A percentile compares a stretch with the other conserved stretches of the same genome.
Evolutionary conservation across 306 rosid genomes (phyloP).

Genomic region (Malus sylvestris): DNA sequence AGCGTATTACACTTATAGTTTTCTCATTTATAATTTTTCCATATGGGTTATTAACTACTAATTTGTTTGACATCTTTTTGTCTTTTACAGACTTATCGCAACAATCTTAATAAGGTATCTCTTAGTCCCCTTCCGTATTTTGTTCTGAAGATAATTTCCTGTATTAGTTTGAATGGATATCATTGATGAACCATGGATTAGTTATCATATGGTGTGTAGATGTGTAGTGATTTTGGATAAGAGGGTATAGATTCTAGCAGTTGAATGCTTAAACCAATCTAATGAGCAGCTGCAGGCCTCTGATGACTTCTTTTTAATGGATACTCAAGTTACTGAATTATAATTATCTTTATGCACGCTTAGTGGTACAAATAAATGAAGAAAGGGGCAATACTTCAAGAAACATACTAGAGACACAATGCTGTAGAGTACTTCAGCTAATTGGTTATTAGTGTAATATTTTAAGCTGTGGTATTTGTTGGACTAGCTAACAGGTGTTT

Average conservation of each 20-base stretch:
- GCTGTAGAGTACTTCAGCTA: not conserved
- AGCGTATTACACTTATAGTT: conserved; percentile 3
- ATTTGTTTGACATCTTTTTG: not conserved
- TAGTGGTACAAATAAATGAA: not conserved
- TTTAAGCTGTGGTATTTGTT: not conserved
- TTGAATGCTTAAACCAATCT: not conserved
- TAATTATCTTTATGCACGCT: not conserved
- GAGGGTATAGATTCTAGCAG: not conserved
- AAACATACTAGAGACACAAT: not conserved
- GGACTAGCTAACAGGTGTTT: not conserved
- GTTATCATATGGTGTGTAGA: not conserved
- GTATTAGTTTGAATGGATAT: not conserved
- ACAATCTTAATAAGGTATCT: conserved; percentile 91
- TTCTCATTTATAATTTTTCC: conserved; percentile 8
- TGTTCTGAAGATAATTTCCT: not conserved
- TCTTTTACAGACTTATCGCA: conserved; percentile 75
- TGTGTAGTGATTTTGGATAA: not conserved
- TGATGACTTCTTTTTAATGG: not conserved
- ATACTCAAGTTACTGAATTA: not conserved
- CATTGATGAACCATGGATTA: not conserved
- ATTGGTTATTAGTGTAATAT: not conserved
- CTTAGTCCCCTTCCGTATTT: conserved; percentile 1
- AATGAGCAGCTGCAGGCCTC: not conserved
- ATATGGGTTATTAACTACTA: conserved; percentile 17
- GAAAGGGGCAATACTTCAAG: not conserved